Evolutionary conservation across 2,329 filamentous ascomycete species (phyloP), one percentile per base, ranked within the genome.

Genomic region (Xylaria sp.): DNA sequence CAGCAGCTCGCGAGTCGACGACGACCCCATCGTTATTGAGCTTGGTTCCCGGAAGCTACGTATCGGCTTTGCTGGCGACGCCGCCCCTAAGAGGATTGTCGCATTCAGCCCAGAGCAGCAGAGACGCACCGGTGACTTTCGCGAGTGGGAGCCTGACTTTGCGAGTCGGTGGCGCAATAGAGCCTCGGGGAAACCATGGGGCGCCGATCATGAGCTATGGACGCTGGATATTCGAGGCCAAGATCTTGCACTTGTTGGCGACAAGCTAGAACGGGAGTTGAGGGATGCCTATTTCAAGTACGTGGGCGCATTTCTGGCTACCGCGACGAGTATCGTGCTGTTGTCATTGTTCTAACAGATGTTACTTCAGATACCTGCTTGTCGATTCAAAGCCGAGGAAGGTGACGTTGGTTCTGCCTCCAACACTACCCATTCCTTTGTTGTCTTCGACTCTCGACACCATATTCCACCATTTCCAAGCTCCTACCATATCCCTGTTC

Each of bases 61-160:
- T 54, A 91, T 92, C 10, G 96, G 96, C 0, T 96, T 98, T 78
- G 93, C 94, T 6, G 94, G 94, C 61, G 94, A 97, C 79, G 87
- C 90, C 52, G 82, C 85, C 2, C 94, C 94, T 73, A 97, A 95
- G 79, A 87, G 85, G 0, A 85, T 86, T 15, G 82, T 94, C 25
- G 84, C 87, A 25, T 95, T 94, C 79, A 89, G 90, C 0, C 93
- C 93, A 0, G 91, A 94, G 71, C 87, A 92, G 76, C 90, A 92
- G 76, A 88, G 92, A 63, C 88, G 95, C 69, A 89, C 88, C 12
- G 96, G 94, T 9, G 94, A 98, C 80, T 95, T 94, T 79, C 84
- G 93, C 72, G 86, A 86, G 68, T 96, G 91, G 91, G 81, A 85
- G 67, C 82, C 85, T 31, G 86, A 83, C 12, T 86, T 86, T 74